Evolutionary conservation across 2,329 filamentous ascomycete genomes (phyloP).

Genomic region (Magnaporthiopsis rhizophila): DNA sequence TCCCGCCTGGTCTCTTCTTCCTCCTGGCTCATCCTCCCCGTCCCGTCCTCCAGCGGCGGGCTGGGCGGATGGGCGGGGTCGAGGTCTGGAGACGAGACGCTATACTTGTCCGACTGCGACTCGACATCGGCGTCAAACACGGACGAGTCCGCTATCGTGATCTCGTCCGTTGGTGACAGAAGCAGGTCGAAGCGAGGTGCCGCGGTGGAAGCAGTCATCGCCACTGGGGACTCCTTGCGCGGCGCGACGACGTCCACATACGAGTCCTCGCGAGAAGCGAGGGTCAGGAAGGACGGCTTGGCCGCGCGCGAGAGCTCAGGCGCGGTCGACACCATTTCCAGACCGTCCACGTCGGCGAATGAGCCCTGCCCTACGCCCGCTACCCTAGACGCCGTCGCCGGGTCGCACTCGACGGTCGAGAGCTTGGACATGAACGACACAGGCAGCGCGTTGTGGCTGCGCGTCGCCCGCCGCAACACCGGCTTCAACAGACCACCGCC

Average conservation of each 20-base stretch:
- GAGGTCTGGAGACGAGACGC: slow-evolving; percentile 9
- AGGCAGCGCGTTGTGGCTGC: slow-evolving; percentile 2
- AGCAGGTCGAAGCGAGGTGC: slow-evolving; percentile 9
- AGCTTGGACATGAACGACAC: slow-evolving; percentile 4
- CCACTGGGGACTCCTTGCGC: neutral
- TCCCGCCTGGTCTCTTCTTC: neutral
- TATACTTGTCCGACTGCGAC: slow-evolving; percentile 1
- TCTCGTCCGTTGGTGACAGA: slow-evolving; percentile 12
- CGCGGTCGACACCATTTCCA: neutral
- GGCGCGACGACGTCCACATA: neutral
- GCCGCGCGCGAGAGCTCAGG: neutral
- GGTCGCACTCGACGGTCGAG: neutral
- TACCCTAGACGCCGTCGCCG: neutral
- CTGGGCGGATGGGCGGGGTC: slow-evolving; percentile 10
- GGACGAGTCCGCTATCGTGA: slow-evolving; percentile 9
- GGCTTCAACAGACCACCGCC: slow-evolving; percentile 4
- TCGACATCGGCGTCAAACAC: slow-evolving; percentile 12
- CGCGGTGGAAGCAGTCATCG: too few relatives aligned
- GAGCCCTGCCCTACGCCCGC: neutral
- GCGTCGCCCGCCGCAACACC: slow-evolving; percentile 4
- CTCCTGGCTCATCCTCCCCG: neutral
- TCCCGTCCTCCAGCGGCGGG: neutral
- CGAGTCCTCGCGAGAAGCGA: neutral
- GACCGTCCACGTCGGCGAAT: neutral
- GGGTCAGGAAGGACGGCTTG: neutral